These are phyloP conservation scores for Hippophae gyantsensis DNA, from an alignment of 306 rosid species.

Conservation along the genomic window DNA sequence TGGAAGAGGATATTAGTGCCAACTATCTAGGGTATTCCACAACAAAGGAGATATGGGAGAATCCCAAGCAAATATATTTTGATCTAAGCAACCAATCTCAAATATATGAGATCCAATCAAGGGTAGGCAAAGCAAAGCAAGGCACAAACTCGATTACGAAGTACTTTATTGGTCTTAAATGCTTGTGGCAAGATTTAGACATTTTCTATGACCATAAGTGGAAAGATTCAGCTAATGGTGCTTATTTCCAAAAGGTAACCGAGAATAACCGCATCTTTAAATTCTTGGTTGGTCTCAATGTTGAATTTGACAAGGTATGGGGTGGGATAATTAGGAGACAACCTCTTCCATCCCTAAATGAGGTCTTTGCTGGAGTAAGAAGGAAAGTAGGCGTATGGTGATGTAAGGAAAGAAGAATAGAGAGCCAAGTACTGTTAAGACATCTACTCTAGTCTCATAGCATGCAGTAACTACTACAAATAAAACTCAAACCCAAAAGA, in stretches of 20 bases:
- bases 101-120: not conserved
- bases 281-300: slow-evolving; percentile 7
- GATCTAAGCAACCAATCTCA: not conserved
- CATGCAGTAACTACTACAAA: too few relatives aligned
- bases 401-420: too few relatives aligned
- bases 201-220: not conserved
- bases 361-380: not conserved
- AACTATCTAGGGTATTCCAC: not conserved
- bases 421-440: too few relatives aligned
- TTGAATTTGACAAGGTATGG: not conserved
- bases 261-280: not conserved
- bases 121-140: not conserved
- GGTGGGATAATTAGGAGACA: not conserved
- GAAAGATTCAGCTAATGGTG: not conserved
- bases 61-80: not conserved
- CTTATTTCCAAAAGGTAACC: not conserved
- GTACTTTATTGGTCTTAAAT: not conserved
- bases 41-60: not conserved
- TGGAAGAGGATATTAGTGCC: not conserved
- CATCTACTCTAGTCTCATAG: too few relatives aligned
- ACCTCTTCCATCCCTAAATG: not conserved
- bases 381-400: not conserved
- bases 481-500: too few relatives aligned
- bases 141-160: not conserved
- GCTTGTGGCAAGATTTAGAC: slow-evolving; percentile 1